phyloP scores from a whole-genome alignment of 2,329 filamentous ascomycete genomes.

The Periconia macrospinosa region DNA sequence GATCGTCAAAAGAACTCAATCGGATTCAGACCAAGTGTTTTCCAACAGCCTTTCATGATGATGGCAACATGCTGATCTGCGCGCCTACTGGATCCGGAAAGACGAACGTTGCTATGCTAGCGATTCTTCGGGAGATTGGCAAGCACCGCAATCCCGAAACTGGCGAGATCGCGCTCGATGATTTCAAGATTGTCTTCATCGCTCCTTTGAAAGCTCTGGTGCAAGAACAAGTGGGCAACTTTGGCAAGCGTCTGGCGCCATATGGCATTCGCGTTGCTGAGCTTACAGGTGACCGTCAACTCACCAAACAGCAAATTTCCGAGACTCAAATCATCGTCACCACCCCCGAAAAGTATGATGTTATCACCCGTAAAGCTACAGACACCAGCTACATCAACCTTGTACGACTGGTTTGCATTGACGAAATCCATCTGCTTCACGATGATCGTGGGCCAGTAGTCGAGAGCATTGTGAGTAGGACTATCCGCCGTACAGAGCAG shows the following conservation, averaged over 20 bases:
- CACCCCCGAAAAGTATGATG: slow-evolving; percentile 98
- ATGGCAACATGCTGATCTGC: slow-evolving; percentile 97
- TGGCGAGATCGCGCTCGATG: slow-evolving; percentile 91
- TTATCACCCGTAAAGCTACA: slow-evolving; percentile 96
- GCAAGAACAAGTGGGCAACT: slow-evolving; percentile 97
- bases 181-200: slow-evolving; percentile 99
- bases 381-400: slow-evolving; percentile 96
- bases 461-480: slow-evolving; percentile 94
- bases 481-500: slow-evolving; percentile 89
- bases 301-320: slow-evolving; percentile 97
- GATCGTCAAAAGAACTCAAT: slow-evolving; percentile 83
- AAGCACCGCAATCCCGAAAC: slow-evolving; percentile 88
- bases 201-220: slow-evolving; percentile 94
- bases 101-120: slow-evolving; percentile 97
- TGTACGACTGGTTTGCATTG: slow-evolving; percentile 94
- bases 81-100: slow-evolving; percentile 97
- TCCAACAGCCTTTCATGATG: slow-evolving; percentile 85
- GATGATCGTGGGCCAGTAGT: slow-evolving; percentile 96
- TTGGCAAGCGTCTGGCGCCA: slow-evolving; percentile 84
- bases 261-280: slow-evolving; percentile 95
- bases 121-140: slow-evolving; percentile 93
- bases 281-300: slow-evolving; percentile 93
- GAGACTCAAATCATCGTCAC: slow-evolving; percentile 98
- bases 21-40: slow-evolving; percentile 95
- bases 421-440: slow-evolving; percentile 96